These are phyloP conservation scores for Erythrophleum fordii DNA, from an alignment of 306 rosid species.

Conservation along the genomic window DNA sequence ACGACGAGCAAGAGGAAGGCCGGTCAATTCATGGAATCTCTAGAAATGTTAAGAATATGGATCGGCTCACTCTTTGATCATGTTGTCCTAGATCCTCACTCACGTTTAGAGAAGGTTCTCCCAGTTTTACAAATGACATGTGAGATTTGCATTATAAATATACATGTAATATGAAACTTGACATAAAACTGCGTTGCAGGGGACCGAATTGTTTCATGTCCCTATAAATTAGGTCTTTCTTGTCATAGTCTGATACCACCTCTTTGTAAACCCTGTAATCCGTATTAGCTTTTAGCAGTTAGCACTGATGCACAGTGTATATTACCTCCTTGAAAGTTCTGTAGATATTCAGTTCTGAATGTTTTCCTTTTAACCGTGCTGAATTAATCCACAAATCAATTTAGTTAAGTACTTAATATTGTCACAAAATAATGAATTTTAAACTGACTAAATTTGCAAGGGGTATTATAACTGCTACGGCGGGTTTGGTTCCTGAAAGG, in stretches of 20 bases:
- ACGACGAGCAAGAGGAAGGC: slow-evolving; percentile 73
- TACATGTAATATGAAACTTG: slow-evolving; percentile 13
- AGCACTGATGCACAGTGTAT: slow-evolving; percentile 23
- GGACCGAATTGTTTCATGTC: slow-evolving; percentile 14
- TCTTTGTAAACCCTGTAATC: background rate
- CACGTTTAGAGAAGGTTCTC: slow-evolving; percentile 14
- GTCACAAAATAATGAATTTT: background rate
- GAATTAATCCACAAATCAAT: background rate
- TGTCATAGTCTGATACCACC: background rate
- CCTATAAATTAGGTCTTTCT: background rate
- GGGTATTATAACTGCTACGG: background rate
- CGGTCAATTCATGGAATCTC: slow-evolving; percentile 61
- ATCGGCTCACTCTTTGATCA: slow-evolving; percentile 67
- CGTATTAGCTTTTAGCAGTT: slow-evolving; percentile 9
- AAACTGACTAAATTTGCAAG: background rate
- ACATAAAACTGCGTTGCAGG: background rate
- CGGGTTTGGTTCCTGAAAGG: background rate
- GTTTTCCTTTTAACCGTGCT: slow-evolving; percentile 2
- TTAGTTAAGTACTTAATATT: background rate
- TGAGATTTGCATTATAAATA: slow-evolving; percentile 12
- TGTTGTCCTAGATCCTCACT: slow-evolving; percentile 17
- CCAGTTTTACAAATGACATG: slow-evolving; percentile 13
- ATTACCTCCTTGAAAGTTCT: slow-evolving; percentile 27
- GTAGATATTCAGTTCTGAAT: slow-evolving; percentile 22
- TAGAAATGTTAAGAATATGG: slow-evolving; percentile 55